Evolutionary conservation across 805 yeast species (phyloP).

Genomic region (Myxozyma udenii): DNA sequence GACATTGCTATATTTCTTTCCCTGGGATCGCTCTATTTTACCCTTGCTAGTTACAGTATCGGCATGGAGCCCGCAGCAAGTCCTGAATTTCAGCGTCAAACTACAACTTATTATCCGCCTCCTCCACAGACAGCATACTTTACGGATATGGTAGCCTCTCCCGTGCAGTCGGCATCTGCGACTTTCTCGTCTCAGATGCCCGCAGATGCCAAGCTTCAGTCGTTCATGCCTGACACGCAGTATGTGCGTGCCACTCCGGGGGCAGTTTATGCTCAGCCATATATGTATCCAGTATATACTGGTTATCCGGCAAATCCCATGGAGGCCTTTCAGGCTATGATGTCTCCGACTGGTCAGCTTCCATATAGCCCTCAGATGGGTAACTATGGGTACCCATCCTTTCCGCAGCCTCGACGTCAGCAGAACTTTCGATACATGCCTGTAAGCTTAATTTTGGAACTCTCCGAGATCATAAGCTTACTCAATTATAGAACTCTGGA

Average conservation of each 20-base stretch:
- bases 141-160: too few relatives aligned
- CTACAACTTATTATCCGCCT: background rate
- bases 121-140: background rate
- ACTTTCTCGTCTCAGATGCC: background rate
- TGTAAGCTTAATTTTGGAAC: too few relatives aligned
- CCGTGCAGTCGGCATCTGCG: background rate
- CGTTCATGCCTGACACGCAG: constrained; percentile 3
- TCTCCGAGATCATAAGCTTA: too few relatives aligned
- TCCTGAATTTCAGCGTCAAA: background rate
- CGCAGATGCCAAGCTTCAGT: background rate
- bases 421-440: background rate
- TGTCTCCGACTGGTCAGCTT: too few relatives aligned
- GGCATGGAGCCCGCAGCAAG: too few relatives aligned
- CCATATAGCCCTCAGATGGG: background rate
- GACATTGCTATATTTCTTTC: too few relatives aligned
- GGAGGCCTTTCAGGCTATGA: too few relatives aligned
- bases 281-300: constrained; percentile 21
- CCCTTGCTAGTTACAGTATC: too few relatives aligned
- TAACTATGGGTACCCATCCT: background rate
- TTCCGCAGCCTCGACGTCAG: background rate
- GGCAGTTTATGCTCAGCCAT: constrained; percentile 15
- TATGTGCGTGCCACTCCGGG: constrained; percentile 7
- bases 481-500: too few relatives aligned
- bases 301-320: constrained; percentile 11
- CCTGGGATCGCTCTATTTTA: too few relatives aligned